These are phyloP conservation scores for Collybia nuda DNA, from an alignment of 768 basidiomycete genomes.

Conservation along the genomic window DNA sequence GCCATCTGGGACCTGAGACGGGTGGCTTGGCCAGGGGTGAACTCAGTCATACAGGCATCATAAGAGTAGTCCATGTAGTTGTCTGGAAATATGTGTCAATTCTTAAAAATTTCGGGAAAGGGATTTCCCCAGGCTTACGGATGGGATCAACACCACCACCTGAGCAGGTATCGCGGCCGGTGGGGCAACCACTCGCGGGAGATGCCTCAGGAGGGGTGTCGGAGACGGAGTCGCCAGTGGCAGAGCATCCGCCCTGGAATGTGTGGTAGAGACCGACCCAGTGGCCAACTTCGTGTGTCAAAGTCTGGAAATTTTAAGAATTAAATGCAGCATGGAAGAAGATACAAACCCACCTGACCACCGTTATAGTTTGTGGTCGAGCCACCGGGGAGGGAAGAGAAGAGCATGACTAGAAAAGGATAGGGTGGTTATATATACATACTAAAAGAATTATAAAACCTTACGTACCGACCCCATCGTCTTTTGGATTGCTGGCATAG, in stretches of 20 bases:
- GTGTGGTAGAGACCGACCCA: slow-evolving; percentile 61
- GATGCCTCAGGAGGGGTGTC: slow-evolving; percentile 43
- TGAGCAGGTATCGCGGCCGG: slow-evolving; percentile 26
- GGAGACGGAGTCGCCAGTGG: slow-evolving; percentile 35
- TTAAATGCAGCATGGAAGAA: slow-evolving; percentile 10
- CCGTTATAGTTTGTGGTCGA: slow-evolving; percentile 37
- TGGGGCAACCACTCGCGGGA: slow-evolving; percentile 36
- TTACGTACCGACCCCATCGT: slow-evolving; percentile 42
- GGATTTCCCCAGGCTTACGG: slow-evolving; percentile 16
- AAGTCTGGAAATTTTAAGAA: slow-evolving; percentile 26
- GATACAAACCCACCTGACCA: slow-evolving; percentile 20
- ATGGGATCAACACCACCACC: slow-evolving; percentile 33
- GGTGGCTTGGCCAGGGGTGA: slow-evolving; percentile 39
- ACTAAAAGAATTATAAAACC: neutral
- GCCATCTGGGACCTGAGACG: slow-evolving; percentile 36
- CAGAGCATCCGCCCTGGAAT: slow-evolving; percentile 46
- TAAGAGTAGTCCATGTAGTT: slow-evolving; percentile 51
- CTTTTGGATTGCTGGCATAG: slow-evolving; percentile 32
- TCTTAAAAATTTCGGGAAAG: neutral
- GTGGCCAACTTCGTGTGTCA: slow-evolving; percentile 56
- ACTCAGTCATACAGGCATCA: slow-evolving; percentile 46
- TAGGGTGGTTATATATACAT: neutral
- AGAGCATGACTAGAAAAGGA: slow-evolving; percentile 18
- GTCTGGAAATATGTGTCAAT: slow-evolving; percentile 20
- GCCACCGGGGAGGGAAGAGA: slow-evolving; percentile 41